phyloP scores from a whole-genome alignment of 2,329 filamentous ascomycete genomes.

The Stachybotrys chlorohalonatus region DNA sequence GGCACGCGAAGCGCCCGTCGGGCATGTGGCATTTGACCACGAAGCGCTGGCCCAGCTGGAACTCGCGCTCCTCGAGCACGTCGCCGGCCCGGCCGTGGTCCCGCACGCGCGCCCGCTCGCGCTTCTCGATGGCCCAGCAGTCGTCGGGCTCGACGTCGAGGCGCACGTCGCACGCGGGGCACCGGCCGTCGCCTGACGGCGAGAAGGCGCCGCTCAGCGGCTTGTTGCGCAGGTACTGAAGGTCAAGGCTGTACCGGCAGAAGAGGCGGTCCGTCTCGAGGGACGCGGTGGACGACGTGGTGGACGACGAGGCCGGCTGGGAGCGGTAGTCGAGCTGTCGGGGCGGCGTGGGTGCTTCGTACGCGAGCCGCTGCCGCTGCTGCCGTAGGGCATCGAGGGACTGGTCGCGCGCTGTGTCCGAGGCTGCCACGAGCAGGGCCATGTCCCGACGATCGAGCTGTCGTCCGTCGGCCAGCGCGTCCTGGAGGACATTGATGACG shows the following conservation, averaged over 20 bases:
- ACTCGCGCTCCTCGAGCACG: slow-evolving; percentile 13
- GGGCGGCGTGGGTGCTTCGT: slow-evolving; percentile 1
- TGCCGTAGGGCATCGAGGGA: slow-evolving; percentile 11
- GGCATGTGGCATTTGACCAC: slow-evolving; percentile 13
- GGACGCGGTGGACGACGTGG: not conserved
- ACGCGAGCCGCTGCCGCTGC: slow-evolving; percentile 9
- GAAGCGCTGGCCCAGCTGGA: slow-evolving; percentile 12
- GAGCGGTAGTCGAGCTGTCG: not conserved
- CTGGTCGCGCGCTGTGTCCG: slow-evolving; percentile 11
- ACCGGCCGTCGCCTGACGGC: slow-evolving; percentile 7
- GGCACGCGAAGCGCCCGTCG: slow-evolving; percentile 12
- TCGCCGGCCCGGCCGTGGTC: slow-evolving; percentile 8
- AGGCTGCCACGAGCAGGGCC: slow-evolving; percentile 12
- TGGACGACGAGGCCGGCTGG: not conserved
- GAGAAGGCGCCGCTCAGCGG: slow-evolving; percentile 9
- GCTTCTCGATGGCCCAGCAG: slow-evolving; percentile 12
- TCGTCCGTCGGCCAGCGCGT: slow-evolving; percentile 10
- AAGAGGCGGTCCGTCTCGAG: slow-evolving; percentile 8
- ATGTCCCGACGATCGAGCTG: slow-evolving; percentile 12
- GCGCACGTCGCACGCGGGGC: slow-evolving; percentile 10
- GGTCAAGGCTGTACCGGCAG: slow-evolving; percentile 13
- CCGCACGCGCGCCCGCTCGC: slow-evolving; percentile 3
- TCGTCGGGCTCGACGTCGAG: slow-evolving; percentile 10
- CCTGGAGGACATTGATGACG: slow-evolving; percentile 14
- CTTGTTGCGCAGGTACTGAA: slow-evolving; percentile 7